These are phyloP conservation scores for Xylaria scruposa DNA, from an alignment of 495 filamentous ascomycete species.

Conservation along the genomic window DNA sequence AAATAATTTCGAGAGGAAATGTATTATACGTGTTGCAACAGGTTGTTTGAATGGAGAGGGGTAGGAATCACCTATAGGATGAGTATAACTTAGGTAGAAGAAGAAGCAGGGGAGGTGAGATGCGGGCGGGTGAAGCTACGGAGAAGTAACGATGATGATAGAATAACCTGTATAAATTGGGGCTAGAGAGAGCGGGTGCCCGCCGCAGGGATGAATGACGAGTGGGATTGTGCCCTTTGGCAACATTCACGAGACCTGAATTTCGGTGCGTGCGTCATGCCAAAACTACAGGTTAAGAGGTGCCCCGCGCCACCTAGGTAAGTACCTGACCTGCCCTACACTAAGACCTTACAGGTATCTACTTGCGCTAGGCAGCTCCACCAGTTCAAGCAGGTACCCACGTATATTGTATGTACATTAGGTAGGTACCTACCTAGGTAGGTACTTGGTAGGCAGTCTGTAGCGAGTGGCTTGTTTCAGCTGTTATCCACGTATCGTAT, in stretches of 20 bases:
- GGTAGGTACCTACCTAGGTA: too few relatives aligned
- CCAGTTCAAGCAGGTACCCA: not conserved
- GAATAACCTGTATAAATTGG: slow-evolving; percentile 1
- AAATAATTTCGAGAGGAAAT: slow-evolving; percentile 4
- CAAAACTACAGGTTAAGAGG: not conserved
- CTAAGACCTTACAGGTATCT: too few relatives aligned
- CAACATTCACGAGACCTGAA: not conserved
- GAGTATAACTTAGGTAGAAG: not conserved
- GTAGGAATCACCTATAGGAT: slow-evolving; percentile 8
- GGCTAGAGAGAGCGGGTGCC: slow-evolving; percentile 15
- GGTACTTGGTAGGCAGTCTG: not conserved
- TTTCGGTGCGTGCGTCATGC: slow-evolving; percentile 25
- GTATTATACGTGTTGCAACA: not conserved
- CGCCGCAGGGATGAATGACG: slow-evolving; percentile 18
- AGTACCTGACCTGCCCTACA: too few relatives aligned
- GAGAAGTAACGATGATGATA: slow-evolving; percentile 26
- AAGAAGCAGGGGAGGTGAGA: not conserved
- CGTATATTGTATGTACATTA: not conserved
- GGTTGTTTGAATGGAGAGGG: not conserved
- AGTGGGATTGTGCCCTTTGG: slow-evolving; percentile 20
- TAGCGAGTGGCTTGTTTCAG: not conserved
- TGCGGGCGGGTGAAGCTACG: not conserved
- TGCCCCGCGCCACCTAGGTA: not conserved
- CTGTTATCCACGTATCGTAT: not conserved
- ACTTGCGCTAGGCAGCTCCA: too few relatives aligned